Conservation (phyloP, 2,329 filamentous ascomycete species). For the Aspergillus terreus region DNA sequence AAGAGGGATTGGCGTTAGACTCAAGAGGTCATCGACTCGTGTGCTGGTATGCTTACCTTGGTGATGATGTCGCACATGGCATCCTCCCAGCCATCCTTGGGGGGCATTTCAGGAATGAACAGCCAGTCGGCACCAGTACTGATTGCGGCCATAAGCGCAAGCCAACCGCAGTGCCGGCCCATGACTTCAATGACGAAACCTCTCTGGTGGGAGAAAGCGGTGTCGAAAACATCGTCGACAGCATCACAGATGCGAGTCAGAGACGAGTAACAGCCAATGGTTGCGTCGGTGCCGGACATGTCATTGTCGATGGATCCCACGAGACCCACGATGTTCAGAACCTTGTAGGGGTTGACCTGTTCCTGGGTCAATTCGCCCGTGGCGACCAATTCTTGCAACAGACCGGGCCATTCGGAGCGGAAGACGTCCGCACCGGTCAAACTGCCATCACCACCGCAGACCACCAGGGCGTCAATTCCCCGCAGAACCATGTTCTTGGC, state of each 20-base stretch:
- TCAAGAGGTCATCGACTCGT: background rate
- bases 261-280: conserved; percentile 93
- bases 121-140: conserved; percentile 94
- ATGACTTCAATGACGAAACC: conserved; percentile 98
- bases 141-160: conserved; percentile 92
- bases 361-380: conserved; percentile 65
- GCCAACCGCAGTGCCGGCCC: conserved; percentile 95
- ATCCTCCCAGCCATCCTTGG: conserved; percentile 79
- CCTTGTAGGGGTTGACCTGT: conserved; percentile 70
- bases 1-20: background rate
- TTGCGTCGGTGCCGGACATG: conserved; percentile 91
- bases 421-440: conserved; percentile 93
- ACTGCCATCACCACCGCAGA: conserved; percentile 93
- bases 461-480: conserved; percentile 91
- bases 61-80: conserved; percentile 79
- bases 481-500: conserved; percentile 91
- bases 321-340: conserved; percentile 92
- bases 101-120: conserved; percentile 93
- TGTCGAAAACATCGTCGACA: conserved; percentile 87
- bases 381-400: conserved; percentile 77
- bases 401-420: conserved; percentile 80
- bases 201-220: conserved; percentile 89
- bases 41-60: conserved; percentile 48
- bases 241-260: conserved; percentile 89
- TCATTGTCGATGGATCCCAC: conserved; percentile 98